These are phyloP conservation scores for Solanum commersonii DNA, from an alignment of 257 asterid species.

Conservation along the genomic window DNA sequence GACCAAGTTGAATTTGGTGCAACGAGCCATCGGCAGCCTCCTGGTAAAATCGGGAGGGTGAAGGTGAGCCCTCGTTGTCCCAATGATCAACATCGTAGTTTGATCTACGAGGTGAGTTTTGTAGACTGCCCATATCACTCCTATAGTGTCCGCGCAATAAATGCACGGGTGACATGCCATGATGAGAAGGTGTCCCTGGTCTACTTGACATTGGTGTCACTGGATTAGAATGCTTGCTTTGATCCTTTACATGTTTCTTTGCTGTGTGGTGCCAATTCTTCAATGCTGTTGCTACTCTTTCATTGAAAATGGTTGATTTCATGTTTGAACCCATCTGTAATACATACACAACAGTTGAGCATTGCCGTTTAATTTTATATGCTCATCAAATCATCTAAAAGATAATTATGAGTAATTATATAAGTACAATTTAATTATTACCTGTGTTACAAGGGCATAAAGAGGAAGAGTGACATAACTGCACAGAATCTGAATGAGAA, in stretches of 20 bases:
- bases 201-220: slow-evolving; percentile 53
- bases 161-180: slow-evolving; percentile 62
- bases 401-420: too few relatives aligned
- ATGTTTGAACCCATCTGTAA: slow-evolving; percentile 83
- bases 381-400: background rate
- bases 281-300: slow-evolving; percentile 62
- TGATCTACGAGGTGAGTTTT: slow-evolving; percentile 26
- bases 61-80: slow-evolving; percentile 30
- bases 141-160: slow-evolving; percentile 40
- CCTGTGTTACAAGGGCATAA: slow-evolving; percentile 96
- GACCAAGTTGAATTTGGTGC: slow-evolving; percentile 6
- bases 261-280: slow-evolving; percentile 87
- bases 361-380: background rate
- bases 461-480: slow-evolving; percentile 93
- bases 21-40: slow-evolving; percentile 10
- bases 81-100: slow-evolving; percentile 23
- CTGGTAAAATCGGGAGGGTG: slow-evolving; percentile 27
- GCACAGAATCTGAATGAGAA: slow-evolving; percentile 69
- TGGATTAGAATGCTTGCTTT: slow-evolving; percentile 22
- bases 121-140: slow-evolving; percentile 25
- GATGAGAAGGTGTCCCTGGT: slow-evolving; percentile 46
- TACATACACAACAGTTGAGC: background rate
- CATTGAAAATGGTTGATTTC: slow-evolving; percentile 85
- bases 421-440: slow-evolving; percentile 1
- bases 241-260: slow-evolving; percentile 55